Conservation (phyloP, 345 rosid species). For the Theobroma cacao region DNA sequence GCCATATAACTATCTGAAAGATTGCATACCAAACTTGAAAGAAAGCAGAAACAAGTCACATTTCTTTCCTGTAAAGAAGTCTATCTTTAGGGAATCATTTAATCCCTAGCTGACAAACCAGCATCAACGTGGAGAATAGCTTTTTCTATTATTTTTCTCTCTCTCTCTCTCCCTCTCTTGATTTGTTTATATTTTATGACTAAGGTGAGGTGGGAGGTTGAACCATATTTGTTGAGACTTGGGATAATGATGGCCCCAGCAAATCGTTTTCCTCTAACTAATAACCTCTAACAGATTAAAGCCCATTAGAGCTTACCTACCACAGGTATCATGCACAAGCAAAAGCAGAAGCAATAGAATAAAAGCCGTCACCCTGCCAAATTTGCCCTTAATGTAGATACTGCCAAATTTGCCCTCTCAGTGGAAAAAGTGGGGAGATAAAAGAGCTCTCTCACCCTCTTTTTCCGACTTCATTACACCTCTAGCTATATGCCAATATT, state of each 20-base stretch:
- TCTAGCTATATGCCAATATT: not conserved
- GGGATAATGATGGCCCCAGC: constrained; percentile 2
- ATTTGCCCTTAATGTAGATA: not conserved
- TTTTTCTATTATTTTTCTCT: not conserved
- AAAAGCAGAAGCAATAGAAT: not conserved
- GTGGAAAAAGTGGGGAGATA: not conserved
- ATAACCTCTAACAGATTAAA: constrained; percentile 12
- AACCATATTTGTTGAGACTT: constrained; percentile 14
- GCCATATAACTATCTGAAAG: too few species aligned
- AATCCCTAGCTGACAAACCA: not conserved
- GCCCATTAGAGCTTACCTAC: constrained; percentile 18
- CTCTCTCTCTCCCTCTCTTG: not conserved
- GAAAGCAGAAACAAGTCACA: not conserved
- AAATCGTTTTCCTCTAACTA: constrained; percentile 17
- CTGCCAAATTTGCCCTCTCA: not conserved
- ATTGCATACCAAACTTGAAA: not conserved
- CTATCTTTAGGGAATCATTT: not conserved
- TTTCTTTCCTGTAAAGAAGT: not conserved
- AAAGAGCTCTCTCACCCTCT: not conserved
- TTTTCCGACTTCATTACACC: not conserved
- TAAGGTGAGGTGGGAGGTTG: constrained; percentile 12
- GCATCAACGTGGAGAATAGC: not conserved
- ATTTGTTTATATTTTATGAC: not conserved
- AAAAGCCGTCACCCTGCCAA: not conserved
- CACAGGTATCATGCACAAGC: not conserved